Evolutionary conservation across 345 rosid species (phyloP).

Genomic region (Brassica incana): DNA sequence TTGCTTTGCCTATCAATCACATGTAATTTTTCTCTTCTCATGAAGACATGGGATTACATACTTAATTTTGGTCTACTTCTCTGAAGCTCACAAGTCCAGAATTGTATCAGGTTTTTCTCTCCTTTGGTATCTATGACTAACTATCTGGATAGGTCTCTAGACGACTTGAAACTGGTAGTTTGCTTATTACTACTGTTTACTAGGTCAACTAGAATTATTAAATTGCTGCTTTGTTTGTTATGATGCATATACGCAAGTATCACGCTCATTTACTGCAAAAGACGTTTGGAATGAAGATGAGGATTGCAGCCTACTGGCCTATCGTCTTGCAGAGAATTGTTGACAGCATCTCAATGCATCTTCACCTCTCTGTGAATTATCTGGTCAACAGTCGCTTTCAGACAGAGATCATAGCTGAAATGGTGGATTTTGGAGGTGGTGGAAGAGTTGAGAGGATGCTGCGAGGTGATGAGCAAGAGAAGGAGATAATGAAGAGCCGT

Average conservation of each 20-base stretch:
- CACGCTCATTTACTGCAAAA: neutral
- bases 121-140: too few species aligned
- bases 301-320: conserved; percentile 34
- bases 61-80: neutral
- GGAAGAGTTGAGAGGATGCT: conserved; percentile 26
- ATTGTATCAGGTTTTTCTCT: neutral
- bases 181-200: neutral
- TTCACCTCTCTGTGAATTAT: conserved; percentile 29
- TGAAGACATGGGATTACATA: neutral
- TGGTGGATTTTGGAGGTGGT: neutral
- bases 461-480: conserved; percentile 36
- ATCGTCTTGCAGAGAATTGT: conserved; percentile 37
- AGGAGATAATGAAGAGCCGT: conserved; percentile 32
- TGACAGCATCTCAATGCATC: conserved; percentile 33
- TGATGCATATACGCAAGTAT: neutral
- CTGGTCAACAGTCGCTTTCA: conserved; percentile 23
- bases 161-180: too few species aligned
- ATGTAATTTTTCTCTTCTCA: neutral
- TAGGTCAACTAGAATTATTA: neutral
- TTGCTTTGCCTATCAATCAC: neutral
- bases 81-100: neutral
- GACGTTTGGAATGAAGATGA: conserved; percentile 35
- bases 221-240: neutral
- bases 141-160: too few species aligned
- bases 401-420: conserved; percentile 22